A percentile compares a stretch with the other conserved stretches of the same genome.
Evolutionary conservation across 371 early-diverging fungal genomes (phyloP).

Genomic region (Saksenaea vasiformis): DNA sequence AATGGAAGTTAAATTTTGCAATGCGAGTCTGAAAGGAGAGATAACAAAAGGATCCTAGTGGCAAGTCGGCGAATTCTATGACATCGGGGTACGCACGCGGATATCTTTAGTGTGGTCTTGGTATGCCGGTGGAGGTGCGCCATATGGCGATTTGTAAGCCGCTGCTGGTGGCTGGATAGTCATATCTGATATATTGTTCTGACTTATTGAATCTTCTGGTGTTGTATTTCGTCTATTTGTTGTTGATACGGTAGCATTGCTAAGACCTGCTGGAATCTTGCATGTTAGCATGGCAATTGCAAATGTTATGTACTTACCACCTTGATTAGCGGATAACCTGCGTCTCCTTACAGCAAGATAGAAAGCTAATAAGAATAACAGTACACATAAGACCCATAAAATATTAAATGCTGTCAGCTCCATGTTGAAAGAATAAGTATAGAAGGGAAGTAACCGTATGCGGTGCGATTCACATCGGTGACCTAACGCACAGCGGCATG

Average conservation of each 20-base stretch:
- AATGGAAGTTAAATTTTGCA: neutral
- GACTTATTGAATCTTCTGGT: neutral
- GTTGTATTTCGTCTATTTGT: neutral
- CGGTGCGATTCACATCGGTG: no score
- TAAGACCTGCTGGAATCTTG: neutral
- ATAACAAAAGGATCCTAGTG: neutral
- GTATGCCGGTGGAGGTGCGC: constrained; percentile 27
- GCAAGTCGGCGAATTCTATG: constrained; percentile 3
- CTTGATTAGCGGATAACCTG: constrained; percentile 2
- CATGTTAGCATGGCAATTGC: neutral
- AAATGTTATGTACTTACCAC: neutral
- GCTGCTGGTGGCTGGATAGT: constrained; percentile 7
- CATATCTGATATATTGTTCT: neutral
- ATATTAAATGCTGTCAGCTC: constrained; percentile 6
- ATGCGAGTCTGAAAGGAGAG: neutral
- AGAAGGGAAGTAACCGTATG: neutral
- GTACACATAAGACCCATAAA: constrained; percentile 20
- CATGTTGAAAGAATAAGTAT: neutral
- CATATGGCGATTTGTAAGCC: neutral
- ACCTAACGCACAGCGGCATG: no score
- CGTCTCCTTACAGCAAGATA: constrained; percentile 17
- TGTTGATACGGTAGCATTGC: neutral
- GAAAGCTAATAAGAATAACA: constrained; percentile 16
- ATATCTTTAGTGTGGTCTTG: constrained; percentile 29
- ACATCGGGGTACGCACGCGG: constrained; percentile 11